Evolutionary conservation across 495 filamentous ascomycete genomes (phyloP), one percentile per base, ranked within the genome.

Genomic region (Aspergillus coremiiformis): DNA sequence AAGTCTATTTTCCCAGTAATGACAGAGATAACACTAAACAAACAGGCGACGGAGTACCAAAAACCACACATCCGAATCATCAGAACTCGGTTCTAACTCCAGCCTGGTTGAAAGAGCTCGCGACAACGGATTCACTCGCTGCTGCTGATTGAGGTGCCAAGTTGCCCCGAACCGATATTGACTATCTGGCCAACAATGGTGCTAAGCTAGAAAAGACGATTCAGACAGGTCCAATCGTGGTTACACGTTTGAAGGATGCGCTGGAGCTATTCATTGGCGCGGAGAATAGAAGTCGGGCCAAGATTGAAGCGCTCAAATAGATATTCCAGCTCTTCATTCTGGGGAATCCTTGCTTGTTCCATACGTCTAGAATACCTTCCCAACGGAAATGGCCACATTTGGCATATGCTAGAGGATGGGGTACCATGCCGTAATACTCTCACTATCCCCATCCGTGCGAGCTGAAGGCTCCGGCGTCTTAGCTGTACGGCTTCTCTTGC

Each of bases 141-240:
- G 54, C 44, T 5, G 26, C 60, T 0, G 32, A 56, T 37, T 66
- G 63, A 56, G 56, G 62, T 48, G 58, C 58, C 19, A 55, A 52
- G 29, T 39, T 63, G 20, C 58, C 58, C 10, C 52, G 52, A 30
- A 63, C 56, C 11, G 56, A 57, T 14, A 55, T 62, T 22, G 60
- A 63, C 33, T 66, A 66, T 35, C 53, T 66, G 7, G 55, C 47
- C 1, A 55, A 66, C 19, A 51, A 54, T 23, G 60, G 63, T 15
- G 51, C 39, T 22, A 56, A 44, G 33, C 37, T 66, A n/a, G 58
- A 62, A 12, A 55, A 53, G 43, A 55, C 63, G 9, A 63, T 59
- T 45, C 52, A 57, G 39, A 52, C 53, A 7, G 63, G 61, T 20
- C 55, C 49, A 7, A 49, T 54, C 32, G 54, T 53, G 6, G 55